Evolutionary conservation across 805 yeast species (phyloP).

Genomic region (Wickerhamomyces subpelliculosus): DNA sequence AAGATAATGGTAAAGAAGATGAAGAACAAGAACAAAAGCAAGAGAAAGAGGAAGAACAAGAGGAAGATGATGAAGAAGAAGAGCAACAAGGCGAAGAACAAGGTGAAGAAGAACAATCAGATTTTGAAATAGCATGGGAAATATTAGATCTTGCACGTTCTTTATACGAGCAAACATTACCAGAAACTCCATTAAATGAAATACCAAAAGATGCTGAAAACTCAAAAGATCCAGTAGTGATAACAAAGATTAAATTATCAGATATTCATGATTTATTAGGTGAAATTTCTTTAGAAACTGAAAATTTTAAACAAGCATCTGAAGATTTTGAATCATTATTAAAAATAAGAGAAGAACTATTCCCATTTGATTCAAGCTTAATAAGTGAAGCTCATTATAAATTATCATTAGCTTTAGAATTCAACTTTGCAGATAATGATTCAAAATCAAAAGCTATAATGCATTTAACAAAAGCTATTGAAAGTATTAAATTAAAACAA

Average conservation of each 20-base stretch:
- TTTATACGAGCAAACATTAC: slow-evolving; percentile 36
- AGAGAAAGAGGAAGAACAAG: slow-evolving; percentile 18
- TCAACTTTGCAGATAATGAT: slow-evolving; percentile 44
- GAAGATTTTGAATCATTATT: slow-evolving; percentile 58
- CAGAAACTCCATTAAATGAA: slow-evolving; percentile 20
- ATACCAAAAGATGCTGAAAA: slow-evolving; percentile 9
- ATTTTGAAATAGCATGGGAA: slow-evolving; percentile 87
- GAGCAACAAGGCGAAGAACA: slow-evolving; percentile 19
- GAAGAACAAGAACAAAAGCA: slow-evolving; percentile 18
- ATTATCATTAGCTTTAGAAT: slow-evolving; percentile 72
- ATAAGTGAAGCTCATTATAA: slow-evolving; percentile 79
- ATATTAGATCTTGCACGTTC: slow-evolving; percentile 73
- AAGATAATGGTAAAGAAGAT: slow-evolving; percentile 14
- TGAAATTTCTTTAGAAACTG: slow-evolving; percentile 85
- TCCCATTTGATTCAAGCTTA: slow-evolving; percentile 41
- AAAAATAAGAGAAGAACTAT: slow-evolving; percentile 45
- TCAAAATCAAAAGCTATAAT: slow-evolving; percentile 45
- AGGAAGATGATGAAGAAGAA: slow-evolving; percentile 11
- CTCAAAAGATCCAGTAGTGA: slow-evolving; percentile 27
- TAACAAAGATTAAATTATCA: slow-evolving; percentile 47
- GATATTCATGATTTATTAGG: slow-evolving; percentile 78
- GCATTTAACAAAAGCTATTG: slow-evolving; percentile 48
- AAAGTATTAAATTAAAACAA: slow-evolving; percentile 36
- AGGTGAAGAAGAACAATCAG: slow-evolving; percentile 53
- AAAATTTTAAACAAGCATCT: slow-evolving; percentile 75